phyloP scores from a whole-genome alignment of 1,284 basidiomycete genomes.

The Sutorius eximius region DNA sequence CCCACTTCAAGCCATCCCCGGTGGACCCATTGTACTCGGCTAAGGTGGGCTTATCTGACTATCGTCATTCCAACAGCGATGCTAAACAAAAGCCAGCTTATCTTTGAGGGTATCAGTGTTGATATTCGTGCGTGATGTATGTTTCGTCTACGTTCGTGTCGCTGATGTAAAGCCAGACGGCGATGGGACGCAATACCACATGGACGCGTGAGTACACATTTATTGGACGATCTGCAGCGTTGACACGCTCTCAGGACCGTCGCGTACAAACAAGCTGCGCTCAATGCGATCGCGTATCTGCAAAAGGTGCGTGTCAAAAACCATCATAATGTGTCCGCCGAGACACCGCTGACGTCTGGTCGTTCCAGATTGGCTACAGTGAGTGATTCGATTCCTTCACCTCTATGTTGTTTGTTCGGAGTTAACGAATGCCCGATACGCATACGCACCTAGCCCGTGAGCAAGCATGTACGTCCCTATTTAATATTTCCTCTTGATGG shows the following conservation, averaged over 20 bases:
- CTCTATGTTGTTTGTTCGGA: neutral
- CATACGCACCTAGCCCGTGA: conserved; percentile 51
- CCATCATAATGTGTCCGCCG: neutral
- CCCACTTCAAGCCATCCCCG: conserved; percentile 59
- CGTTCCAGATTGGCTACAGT: conserved; percentile 62
- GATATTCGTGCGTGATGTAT: conserved; percentile 53
- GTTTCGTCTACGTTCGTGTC: neutral
- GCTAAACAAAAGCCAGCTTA: conserved; percentile 40
- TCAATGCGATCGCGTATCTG: conserved; percentile 75
- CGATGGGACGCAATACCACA: conserved; percentile 72
- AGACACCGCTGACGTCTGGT: neutral
- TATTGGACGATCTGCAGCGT: neutral
- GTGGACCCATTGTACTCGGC: conserved; percentile 73
- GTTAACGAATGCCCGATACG: neutral
- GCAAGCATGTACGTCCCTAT: conserved; percentile 57
- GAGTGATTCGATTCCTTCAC: conserved; percentile 28
- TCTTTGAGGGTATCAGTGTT: conserved; percentile 76
- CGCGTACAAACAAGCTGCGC: conserved; percentile 77
- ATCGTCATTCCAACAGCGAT: neutral
- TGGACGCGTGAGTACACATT: conserved; percentile 62
- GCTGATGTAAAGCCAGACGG: conserved; percentile 48
- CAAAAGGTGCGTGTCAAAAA: conserved; percentile 56
- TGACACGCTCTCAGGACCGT: conserved; percentile 48
- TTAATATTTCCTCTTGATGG: neutral
- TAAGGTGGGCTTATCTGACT: conserved; percentile 42